Evolutionary conservation across 169 alveolate species (phyloP).

Genomic region (Plasmodium adleri): DNA sequence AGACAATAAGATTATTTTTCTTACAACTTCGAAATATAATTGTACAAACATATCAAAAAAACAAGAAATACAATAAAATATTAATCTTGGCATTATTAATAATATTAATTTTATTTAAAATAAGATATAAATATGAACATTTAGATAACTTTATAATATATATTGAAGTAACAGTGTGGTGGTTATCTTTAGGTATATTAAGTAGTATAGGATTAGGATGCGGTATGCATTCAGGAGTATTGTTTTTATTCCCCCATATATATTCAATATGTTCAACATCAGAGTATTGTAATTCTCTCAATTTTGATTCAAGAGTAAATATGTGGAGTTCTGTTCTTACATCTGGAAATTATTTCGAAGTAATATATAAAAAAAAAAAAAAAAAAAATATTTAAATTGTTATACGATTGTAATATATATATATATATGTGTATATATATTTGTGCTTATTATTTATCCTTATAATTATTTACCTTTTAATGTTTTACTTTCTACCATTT

Average conservation of each 20-base stretch:
- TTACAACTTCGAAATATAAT: conserved; percentile 55
- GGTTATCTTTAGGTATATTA: conserved; percentile 86
- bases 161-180: conserved; percentile 80
- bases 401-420: neutral
- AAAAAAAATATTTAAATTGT: neutral
- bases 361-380: conserved; percentile 38
- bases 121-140: conserved; percentile 57
- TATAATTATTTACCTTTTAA: neutral
- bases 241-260: conserved; percentile 87
- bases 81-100: conserved; percentile 20
- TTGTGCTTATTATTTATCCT: too few relatives aligned
- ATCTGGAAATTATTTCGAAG: conserved; percentile 78
- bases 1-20: conserved; percentile 43
- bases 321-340: conserved; percentile 80
- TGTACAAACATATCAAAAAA: conserved; percentile 21
- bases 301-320: conserved; percentile 82
- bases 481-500: conserved; percentile 6
- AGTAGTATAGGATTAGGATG: conserved; percentile 87
- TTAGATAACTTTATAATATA: conserved; percentile 70
- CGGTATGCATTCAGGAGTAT: conserved; percentile 89
- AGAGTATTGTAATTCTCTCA: conserved; percentile 79
- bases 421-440: too few relatives aligned
- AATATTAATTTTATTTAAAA: conserved; percentile 58
- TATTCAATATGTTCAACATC: conserved; percentile 85
- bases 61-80: conserved; percentile 69